Evolutionary conservation across 352 stramenopile genomes (phyloP), one percentile per base, ranked within the genome.

Genomic region (Globisporangium cystogenes): DNA sequence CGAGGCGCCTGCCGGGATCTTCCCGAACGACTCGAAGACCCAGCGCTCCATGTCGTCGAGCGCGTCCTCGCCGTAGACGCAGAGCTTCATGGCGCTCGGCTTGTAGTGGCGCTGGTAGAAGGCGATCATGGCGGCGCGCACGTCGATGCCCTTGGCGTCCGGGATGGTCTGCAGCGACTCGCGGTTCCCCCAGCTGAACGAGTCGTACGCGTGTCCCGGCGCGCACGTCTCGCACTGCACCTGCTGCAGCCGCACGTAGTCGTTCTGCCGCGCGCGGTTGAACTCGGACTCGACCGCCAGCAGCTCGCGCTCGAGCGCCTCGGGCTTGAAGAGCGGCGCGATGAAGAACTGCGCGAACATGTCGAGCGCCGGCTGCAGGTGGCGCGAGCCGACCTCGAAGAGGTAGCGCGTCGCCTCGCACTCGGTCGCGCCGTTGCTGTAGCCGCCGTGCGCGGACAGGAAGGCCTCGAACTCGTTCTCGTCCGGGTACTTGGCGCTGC

Each of bases 331-430:
- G 27, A 96, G 59, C 20, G 92, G 92, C 3, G 68, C 66, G 43
- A 97, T 79, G 69, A 98, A 98, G 54, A 96, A 96, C 58, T 94
- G 83, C 8, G 90, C 85, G 70, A 98, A 98, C 57, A 93, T 96
- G 40, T 96, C 82, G 7, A 96, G 66, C 29, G 83, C 80, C 16
- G 65, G 53, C 14, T 62, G 48, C 21, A 94, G 54, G 54, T 87
- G 62, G 4, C 43, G 26, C 8, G 72, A 43, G 8, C 73, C 63
- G 7, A 97, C 72, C 44, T 97, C 87, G 60, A 98, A 97, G 41
- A 95, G 74, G 60, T 93, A 98, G 16, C 86, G 76, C 7, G 92
- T 98, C 15, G 67, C 66, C 59, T 98, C 90, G 44, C 82, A 87
- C 59, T 97, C 92, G 4, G 92, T 98, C 33, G 79, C 84, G 39